These are phyloP conservation scores for Endocladia muricata DNA, from an alignment of 31 red algal species.

Conservation along the genomic window DNA sequence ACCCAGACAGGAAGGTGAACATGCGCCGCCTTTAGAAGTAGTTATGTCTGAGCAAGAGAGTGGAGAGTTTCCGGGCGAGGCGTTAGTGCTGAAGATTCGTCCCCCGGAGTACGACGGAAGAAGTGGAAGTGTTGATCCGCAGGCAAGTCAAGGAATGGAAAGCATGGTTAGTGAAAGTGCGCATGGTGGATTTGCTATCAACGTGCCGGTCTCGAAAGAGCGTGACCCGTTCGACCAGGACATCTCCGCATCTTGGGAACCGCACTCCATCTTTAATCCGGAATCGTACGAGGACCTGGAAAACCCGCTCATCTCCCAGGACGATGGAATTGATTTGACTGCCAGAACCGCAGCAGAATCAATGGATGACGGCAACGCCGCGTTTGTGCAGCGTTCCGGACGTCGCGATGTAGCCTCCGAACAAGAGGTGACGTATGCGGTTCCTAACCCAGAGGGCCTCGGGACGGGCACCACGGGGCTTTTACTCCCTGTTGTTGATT, in stretches of 20 bases:
- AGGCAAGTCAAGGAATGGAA: neutral
- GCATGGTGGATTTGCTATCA: constrained; percentile 37
- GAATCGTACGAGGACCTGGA: constrained; percentile 4
- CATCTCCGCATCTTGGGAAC: neutral
- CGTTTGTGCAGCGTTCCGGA: constrained; percentile 33
- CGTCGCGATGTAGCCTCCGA: constrained; percentile 11
- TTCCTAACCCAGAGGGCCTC: constrained; percentile 17
- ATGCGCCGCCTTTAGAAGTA: neutral
- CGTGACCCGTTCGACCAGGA: neutral
- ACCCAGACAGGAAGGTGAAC: too few relatives aligned
- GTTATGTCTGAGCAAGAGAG: neutral
- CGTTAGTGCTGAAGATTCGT: neutral
- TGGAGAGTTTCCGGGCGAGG: neutral
- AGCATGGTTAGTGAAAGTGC: neutral
- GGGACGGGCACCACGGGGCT: constrained; percentile 6
- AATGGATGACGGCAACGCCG: neutral
- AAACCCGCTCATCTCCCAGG: constrained; percentile 1
- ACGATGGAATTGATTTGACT: constrained; percentile 17
- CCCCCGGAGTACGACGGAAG: neutral
- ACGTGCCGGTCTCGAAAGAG: constrained; percentile 33
- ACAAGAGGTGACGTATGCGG: constrained; percentile 23
- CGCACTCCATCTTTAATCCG: neutral
- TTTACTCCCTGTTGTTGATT: constrained; percentile 36
- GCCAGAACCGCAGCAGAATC: neutral
- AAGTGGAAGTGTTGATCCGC: neutral